Evolutionary conservation across 306 rosid species (phyloP).

Genomic region (Acacia melanoxylon): DNA sequence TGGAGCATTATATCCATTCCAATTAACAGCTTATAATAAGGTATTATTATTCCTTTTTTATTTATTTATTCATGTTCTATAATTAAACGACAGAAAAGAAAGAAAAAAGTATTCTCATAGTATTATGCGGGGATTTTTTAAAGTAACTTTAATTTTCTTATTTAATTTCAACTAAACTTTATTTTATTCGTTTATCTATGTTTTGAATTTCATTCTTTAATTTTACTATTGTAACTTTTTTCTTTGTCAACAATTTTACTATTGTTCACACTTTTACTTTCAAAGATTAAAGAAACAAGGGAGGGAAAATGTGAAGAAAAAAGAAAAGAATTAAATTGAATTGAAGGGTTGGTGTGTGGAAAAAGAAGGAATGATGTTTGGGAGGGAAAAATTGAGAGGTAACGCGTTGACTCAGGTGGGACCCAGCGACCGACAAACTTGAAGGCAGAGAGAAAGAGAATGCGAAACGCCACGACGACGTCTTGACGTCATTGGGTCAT

Average conservation of each 20-base stretch:
- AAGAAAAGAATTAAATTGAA: not conserved
- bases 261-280: too few relatives aligned
- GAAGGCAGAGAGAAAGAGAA: not conserved
- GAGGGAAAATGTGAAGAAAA: not conserved
- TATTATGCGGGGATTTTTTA: not conserved
- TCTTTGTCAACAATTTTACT: not conserved
- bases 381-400: not conserved
- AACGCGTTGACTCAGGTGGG: slow-evolving; percentile 4
- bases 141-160: not conserved
- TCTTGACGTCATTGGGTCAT: not conserved
- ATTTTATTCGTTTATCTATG: not conserved
- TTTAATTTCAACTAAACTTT: not conserved
- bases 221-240: not conserved
- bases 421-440: not conserved
- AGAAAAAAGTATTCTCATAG: not conserved
- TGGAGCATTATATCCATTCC: slow-evolving; percentile 2
- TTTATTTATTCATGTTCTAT: not conserved
- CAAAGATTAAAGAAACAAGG: not conserved
- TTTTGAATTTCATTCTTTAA: not conserved
- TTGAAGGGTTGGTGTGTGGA: not conserved
- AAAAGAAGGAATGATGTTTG: not conserved
- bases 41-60: not conserved
- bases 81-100: not conserved
- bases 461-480: not conserved
- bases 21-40: not conserved